phyloP scores from a whole-genome alignment of 495 filamentous ascomycete genomes.

The Glarea lozoyensis region DNA sequence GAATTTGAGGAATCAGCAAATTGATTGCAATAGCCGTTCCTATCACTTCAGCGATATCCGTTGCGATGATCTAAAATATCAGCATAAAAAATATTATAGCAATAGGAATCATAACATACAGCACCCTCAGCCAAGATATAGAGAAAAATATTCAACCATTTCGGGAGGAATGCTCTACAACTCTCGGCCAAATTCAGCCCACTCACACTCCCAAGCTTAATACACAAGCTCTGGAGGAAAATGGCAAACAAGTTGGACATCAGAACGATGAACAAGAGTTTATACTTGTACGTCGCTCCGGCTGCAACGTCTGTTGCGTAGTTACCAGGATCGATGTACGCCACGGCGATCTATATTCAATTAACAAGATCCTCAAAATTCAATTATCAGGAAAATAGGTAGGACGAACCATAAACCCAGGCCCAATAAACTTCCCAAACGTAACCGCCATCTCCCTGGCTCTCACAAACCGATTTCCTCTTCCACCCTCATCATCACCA shows the following conservation, averaged over 20 bases:
- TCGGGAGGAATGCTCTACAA: slow-evolving; percentile 64
- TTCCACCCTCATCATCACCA: neutral
- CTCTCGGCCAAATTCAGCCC: slow-evolving; percentile 75
- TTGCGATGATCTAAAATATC: slow-evolving; percentile 56
- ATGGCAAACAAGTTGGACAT: slow-evolving; percentile 81
- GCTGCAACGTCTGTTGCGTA: slow-evolving; percentile 79
- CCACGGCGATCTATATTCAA: slow-evolving; percentile 17
- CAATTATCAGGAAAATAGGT: too few species aligned
- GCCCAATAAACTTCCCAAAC: slow-evolving; percentile 72
- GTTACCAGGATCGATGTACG: slow-evolving; percentile 74
- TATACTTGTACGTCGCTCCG: slow-evolving; percentile 54
- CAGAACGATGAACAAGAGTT: slow-evolving; percentile 71
- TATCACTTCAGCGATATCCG: slow-evolving; percentile 88
- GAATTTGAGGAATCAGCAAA: slow-evolving; percentile 64
- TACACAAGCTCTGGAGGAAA: slow-evolving; percentile 70
- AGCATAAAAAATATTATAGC: slow-evolving; percentile 2
- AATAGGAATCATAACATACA: slow-evolving; percentile 9
- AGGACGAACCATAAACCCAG: slow-evolving; percentile 59
- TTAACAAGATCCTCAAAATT: too few species aligned
- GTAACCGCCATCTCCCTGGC: slow-evolving; percentile 40
- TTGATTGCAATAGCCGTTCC: slow-evolving; percentile 89
- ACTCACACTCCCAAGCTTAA: slow-evolving; percentile 80
- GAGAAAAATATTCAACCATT: slow-evolving; percentile 65
- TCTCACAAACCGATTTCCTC: slow-evolving; percentile 14
- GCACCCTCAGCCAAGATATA: slow-evolving; percentile 71